phyloP scores from a whole-genome alignment of 2,329 filamentous ascomycete genomes.

The Hypoxylon sp. region DNA sequence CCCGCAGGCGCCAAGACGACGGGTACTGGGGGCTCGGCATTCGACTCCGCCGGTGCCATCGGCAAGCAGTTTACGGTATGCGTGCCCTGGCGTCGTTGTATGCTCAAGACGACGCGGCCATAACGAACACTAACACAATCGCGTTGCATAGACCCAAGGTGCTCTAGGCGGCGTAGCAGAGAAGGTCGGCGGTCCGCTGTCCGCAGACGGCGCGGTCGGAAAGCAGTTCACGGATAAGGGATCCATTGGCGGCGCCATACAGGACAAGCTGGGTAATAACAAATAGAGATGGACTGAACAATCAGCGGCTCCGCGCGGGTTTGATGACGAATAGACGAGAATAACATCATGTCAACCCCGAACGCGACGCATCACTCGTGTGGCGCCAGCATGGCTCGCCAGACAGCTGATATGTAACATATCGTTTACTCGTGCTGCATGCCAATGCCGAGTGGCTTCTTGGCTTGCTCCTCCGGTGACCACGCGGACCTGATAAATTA shows the following conservation, averaged over 20 bases:
- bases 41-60: conserved; percentile 10
- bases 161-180: conserved; percentile 2
- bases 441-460: too few relatives aligned
- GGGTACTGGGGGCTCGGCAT: background rate
- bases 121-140: background rate
- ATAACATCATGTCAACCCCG: too few relatives aligned
- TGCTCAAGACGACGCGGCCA: background rate
- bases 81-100: background rate
- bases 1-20: conserved; percentile 8
- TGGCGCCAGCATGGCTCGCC: too few relatives aligned
- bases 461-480: too few relatives aligned
- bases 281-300: background rate
- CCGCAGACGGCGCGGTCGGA: background rate
- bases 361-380: too few relatives aligned
- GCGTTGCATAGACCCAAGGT: background rate
- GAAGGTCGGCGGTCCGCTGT: conserved; percentile 4
- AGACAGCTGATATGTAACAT: too few relatives aligned
- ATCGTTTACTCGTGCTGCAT: too few relatives aligned
- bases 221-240: conserved; percentile 11
- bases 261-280: conserved; percentile 1
- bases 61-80: conserved; percentile 17
- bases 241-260: conserved; percentile 1
- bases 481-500: too few relatives aligned
- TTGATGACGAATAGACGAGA: too few relatives aligned
- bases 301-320: background rate